Evolutionary conservation across 78 protist genomes (phyloP).

Genomic region (Polysphondylium violaceum): DNA sequence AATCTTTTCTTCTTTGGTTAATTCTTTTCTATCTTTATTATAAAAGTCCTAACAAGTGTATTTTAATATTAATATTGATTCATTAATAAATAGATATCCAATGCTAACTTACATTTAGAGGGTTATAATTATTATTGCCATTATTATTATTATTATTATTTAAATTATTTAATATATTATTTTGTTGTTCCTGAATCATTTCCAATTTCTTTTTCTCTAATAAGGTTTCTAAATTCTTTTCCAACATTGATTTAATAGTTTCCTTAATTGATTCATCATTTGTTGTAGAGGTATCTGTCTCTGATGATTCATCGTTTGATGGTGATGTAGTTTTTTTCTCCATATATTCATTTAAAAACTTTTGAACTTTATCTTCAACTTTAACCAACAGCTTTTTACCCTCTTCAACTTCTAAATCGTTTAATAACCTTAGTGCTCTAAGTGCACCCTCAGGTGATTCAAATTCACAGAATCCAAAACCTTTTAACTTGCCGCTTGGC

Average conservation of each 20-base stretch:
- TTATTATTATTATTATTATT: not conserved
- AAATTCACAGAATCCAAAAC: slow-evolving; percentile 74
- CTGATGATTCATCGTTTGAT: slow-evolving; percentile 9
- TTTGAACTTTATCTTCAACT: slow-evolving; percentile 51
- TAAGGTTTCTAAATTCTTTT: slow-evolving; percentile 2
- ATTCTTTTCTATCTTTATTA: slow-evolving; percentile 35
- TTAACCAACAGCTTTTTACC: slow-evolving; percentile 11
- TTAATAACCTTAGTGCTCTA: slow-evolving; percentile 55
- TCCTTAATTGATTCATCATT: slow-evolving; percentile 8
- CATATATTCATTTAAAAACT: slow-evolving; percentile 30
- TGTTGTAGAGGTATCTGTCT: not conserved
- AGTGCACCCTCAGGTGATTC: slow-evolving; percentile 70
- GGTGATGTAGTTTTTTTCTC: not conserved
- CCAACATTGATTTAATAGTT: slow-evolving; percentile 9
- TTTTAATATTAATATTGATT: not conserved
- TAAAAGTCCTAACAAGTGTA: slow-evolving; percentile 7
- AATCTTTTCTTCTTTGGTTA: slow-evolving; percentile 54
- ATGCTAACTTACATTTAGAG: too few species aligned
- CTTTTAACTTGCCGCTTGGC: slow-evolving; percentile 50
- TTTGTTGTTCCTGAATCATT: not conserved
- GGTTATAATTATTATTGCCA: too few species aligned
- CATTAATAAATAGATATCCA: too few species aligned
- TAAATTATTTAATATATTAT: not conserved
- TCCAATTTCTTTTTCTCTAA: slow-evolving; percentile 12
- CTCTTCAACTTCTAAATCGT: slow-evolving; percentile 32